Base-by-base conservation (phyloP, 1,284 basidiomycete species). In the Cutaneotrichosporon arboriforme region DNA sequence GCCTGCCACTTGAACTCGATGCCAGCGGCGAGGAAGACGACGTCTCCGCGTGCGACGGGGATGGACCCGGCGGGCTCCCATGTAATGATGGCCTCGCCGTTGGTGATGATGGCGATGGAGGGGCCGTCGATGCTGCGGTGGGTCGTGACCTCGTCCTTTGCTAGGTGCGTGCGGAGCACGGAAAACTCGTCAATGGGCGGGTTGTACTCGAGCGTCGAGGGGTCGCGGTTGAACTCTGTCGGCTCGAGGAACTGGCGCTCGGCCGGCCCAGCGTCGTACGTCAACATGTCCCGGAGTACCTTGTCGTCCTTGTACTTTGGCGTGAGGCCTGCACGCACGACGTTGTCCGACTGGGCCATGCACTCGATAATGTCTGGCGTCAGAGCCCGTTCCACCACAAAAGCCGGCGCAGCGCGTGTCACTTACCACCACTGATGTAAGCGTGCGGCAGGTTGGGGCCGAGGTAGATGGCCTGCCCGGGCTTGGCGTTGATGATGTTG, bases 301-400 rank as follows among this genome's bases (percentile, higher is more conserved):
- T 86, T 83, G 18, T 97, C 85, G 71, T 99, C 96, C 55, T 94
- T 84, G 20, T 89, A 81, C 76, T 99, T 99, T 12, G 96, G 94
- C 0, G 96, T 99, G 39, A 99, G 83, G 17, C 96, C 96, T 2
- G 96, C 96, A 44, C 96, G 88, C 54, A 99, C 96, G 70, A 99
- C 96, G 73, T 98, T 98, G 78, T 99, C 94, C 54, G 90, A 94
- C 51, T 91, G 93, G 22, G 92, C 92, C 92, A 96, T 97, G 77
- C 90, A 93, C 70, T 97, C 92, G 71, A 96, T 88, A 72, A 93
- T 92, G 71, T 97, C 92, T 94, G 68, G 3, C 3, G 35, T 48
- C 10, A 50, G 49, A 38, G 4, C 33, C 31, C n/a, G n/a, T n/a
- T n/a, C n/a, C n/a, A n/a, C n/a, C n/a, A n/a, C n/a, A n/a, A n/a